A percentile compares a stretch with the other conserved stretches of the same genome.
Evolutionary conservation across 176 grass and related monocot species (phyloP).

Genomic region (Puya raimondii): DNA sequence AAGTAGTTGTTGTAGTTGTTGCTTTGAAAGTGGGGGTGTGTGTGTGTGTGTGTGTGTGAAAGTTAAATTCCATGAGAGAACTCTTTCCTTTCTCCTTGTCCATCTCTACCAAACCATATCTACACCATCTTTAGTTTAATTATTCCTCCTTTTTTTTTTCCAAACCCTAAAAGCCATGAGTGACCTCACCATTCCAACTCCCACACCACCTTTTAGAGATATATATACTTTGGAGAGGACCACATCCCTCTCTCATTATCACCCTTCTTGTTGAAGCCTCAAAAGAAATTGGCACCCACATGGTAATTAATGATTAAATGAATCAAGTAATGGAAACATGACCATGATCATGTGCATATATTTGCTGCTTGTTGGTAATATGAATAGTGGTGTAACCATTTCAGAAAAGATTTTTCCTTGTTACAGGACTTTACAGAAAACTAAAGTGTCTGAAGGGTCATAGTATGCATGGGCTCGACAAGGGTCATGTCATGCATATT

Average conservation of each 20-base stretch:
- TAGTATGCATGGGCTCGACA: too few relatives aligned
- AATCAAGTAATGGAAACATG: too few relatives aligned
- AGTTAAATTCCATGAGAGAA: background rate
- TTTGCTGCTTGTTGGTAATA: too few relatives aligned
- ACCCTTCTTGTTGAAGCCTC: too few relatives aligned
- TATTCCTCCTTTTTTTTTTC: background rate
- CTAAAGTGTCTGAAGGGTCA: too few relatives aligned
- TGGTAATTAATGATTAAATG: too few relatives aligned
- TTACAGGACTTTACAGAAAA: too few relatives aligned
- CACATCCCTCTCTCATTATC: background rate
- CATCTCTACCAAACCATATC: slow-evolving; percentile 25
- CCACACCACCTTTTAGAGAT: slow-evolving; percentile 12
- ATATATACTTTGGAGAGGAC: background rate
- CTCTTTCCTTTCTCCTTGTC: slow-evolving; percentile 30
- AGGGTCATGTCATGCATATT: too few relatives aligned
- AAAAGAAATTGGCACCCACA: background rate
- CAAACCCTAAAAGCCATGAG: slow-evolving; percentile 13
- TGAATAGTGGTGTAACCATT: too few relatives aligned
- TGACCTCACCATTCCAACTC: slow-evolving; percentile 32
- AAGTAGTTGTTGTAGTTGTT: slow-evolving; percentile 21
- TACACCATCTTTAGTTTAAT: slow-evolving; percentile 32
- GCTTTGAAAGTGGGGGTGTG: slow-evolving; percentile 4
- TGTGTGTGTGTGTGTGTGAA: background rate
- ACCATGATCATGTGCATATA: too few relatives aligned
- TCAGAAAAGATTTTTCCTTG: too few relatives aligned